A percentile compares a stretch with the other conserved stretches of the same genome.
These are phyloP conservation scores for Geotrichum restrictum DNA, from an alignment of 1,139 yeast species.

Conservation along the genomic window DNA sequence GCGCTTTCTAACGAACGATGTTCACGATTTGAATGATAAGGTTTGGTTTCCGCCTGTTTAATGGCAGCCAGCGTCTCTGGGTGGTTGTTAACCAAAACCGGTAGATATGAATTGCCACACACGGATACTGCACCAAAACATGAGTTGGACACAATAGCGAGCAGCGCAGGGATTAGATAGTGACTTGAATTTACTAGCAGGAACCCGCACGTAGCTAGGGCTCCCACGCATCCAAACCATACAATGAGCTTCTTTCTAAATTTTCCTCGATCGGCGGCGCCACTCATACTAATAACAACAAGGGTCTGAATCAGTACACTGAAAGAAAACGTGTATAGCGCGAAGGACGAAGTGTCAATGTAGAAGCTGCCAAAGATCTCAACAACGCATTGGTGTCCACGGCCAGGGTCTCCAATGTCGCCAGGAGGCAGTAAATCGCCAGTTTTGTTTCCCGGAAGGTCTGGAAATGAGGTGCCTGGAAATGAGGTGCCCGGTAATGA, in stretches of 20 bases:
- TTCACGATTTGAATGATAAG: not conserved
- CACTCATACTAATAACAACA: constrained; percentile 62
- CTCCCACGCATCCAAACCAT: constrained; percentile 54
- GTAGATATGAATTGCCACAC: constrained; percentile 68
- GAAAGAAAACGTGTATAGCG: constrained; percentile 62
- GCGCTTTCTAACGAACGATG: not conserved
- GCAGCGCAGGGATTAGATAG: constrained; percentile 52
- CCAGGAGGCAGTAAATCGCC: constrained; percentile 18
- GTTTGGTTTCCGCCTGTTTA: constrained; percentile 6
- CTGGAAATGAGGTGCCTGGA: constrained; percentile 24
- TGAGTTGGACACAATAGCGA: constrained; percentile 59
- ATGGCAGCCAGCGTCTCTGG: constrained; percentile 23
- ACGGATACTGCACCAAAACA: constrained; percentile 70
- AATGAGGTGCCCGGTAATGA: constrained; percentile 33
- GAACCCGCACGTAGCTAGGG: constrained; percentile 48
- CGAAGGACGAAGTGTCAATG: constrained; percentile 65
- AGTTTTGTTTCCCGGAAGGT: constrained; percentile 4
- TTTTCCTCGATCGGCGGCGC: constrained; percentile 56
- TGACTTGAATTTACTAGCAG: constrained; percentile 44
- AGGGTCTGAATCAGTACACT: constrained; percentile 63
- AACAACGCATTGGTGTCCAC: constrained; percentile 42
- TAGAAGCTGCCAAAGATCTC: constrained; percentile 46
- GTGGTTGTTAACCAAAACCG: constrained; percentile 48
- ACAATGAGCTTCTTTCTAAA: constrained; percentile 52
- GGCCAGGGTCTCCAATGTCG: constrained; percentile 22